Conservation (phyloP, 306 rosid genomes). For the Arachis hypogaea region DNA sequence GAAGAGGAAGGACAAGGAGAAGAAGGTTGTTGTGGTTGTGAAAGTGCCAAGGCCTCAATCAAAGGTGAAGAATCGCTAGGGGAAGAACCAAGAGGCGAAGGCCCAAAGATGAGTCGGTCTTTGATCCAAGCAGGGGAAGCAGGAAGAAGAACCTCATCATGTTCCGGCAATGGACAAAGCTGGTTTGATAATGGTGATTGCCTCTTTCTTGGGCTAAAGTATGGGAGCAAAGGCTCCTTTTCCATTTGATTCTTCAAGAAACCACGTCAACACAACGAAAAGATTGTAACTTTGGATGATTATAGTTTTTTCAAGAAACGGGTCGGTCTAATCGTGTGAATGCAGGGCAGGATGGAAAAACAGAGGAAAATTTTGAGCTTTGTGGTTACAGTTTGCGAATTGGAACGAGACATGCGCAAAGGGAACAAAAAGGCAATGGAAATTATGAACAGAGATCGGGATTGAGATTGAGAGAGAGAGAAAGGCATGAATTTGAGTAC, state of each 20-base stretch:
- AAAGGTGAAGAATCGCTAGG: constrained; percentile 56
- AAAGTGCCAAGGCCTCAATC: constrained; percentile 65
- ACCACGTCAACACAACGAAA: constrained; percentile 4
- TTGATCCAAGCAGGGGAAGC: constrained; percentile 69
- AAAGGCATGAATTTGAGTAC: neutral
- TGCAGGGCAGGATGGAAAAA: neutral
- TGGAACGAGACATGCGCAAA: neutral
- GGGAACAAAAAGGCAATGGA: neutral
- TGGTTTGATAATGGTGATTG: constrained; percentile 17
- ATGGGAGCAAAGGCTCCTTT: constrained; percentile 79
- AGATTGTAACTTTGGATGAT: constrained; percentile 11
- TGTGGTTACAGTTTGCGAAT: neutral
- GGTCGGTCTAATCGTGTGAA: constrained; percentile 9
- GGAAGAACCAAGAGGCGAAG: constrained; percentile 43
- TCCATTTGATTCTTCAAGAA: constrained; percentile 57
- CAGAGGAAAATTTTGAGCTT: neutral
- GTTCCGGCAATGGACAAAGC: constrained; percentile 64
- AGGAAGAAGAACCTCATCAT: constrained; percentile 63
- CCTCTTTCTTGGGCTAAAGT: constrained; percentile 57
- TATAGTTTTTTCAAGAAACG: neutral
- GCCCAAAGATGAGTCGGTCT: constrained; percentile 84
- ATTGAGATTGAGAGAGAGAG: neutral
- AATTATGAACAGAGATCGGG: neutral
- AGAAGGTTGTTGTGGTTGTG: constrained; percentile 52
- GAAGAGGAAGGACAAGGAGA: constrained; percentile 53